Base-by-base conservation (phyloP, 2,329 filamentous ascomycete genomes). In the Gnomoniopsis smithogilvyi region DNA sequence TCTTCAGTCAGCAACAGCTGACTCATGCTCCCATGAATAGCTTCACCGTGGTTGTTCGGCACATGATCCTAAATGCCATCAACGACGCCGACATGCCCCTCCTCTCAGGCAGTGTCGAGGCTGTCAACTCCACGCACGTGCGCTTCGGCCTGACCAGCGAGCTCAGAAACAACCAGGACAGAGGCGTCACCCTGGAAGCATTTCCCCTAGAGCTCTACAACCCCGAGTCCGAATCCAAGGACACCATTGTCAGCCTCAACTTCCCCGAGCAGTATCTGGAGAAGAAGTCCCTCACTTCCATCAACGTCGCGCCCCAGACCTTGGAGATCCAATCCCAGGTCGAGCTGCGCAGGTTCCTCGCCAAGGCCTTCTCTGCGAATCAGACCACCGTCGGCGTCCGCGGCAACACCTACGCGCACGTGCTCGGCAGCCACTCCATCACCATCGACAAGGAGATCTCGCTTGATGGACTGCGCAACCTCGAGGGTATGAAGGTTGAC, bases 31-130 rank as follows among this genome's bases (percentile, higher is more conserved):
- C 15, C 15, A 14, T 21, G 14, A 14, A 12, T 46, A 80, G 79
- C 33, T 81, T 81, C 68, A 67, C 73, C 21, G 71, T 79, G 19
- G 75, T 77, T 8, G 71, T 81, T 30, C 79, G 78, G 1, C 73
- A 73, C n/a, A 74, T 80, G 34, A 73, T 78, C 1, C 77, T 79
- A 61, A 64, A 67, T 30, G 75, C 80, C 21, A 72, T 81, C 57
- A 70, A 76, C 30, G 64, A 71, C 21, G 75, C 78, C 26, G 63
- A 69, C 7, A 66, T 81, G 12, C 72, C 75, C 1, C 66, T 81
- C 12, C 59, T 66, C 1, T 65, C 69, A 1, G 77, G 75, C 30
- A 62, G 68, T 14, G 65, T 79, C 36, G 62, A 69, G 26, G 71
- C 69, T 1, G 14, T 76, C 4, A 71, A 72, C 2, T 67, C 72